phyloP scores from a whole-genome alignment of 164 flowering plant genomes.

The Stephania japonica region DNA sequence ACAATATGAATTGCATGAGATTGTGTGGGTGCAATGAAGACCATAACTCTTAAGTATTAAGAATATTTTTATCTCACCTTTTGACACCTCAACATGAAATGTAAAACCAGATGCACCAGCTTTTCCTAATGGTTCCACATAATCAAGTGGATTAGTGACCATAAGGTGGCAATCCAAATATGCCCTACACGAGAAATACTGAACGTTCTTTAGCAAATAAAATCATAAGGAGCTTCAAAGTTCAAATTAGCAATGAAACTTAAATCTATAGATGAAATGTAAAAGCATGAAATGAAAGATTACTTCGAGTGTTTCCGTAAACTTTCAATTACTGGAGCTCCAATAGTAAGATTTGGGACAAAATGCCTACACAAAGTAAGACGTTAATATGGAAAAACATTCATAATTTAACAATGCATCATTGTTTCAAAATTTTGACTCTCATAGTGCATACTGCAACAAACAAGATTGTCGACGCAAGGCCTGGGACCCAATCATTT shows the following conservation, averaged over 20 bases:
- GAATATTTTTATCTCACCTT: constrained; percentile 39
- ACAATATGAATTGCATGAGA: too few species aligned
- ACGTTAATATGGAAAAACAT: neutral
- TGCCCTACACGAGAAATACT: constrained; percentile 39
- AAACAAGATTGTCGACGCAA: neutral
- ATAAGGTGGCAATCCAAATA: constrained; percentile 96
- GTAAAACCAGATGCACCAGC: constrained; percentile 99
- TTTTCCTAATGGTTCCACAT: constrained; percentile 80
- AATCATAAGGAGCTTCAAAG: neutral
- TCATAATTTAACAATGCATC: neutral
- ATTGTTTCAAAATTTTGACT: neutral
- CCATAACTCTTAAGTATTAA: neutral
- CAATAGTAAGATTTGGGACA: constrained; percentile 94
- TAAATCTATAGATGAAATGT: neutral
- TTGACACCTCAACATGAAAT: constrained; percentile 87
- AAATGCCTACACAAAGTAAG: constrained; percentile 60
- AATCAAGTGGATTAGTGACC: constrained; percentile 98
- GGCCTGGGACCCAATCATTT: neutral
- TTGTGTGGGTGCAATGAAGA: neutral
- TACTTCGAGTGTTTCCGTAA: constrained; percentile 93
- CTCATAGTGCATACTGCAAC: neutral
- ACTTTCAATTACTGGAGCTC: constrained; percentile 93
- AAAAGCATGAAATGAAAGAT: constrained; percentile 7
- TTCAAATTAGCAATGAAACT: neutral
- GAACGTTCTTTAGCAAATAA: neutral